Conservation (phyloP, 2,329 filamentous ascomycete genomes). For the Lasiodiplodia citricola region DNA sequence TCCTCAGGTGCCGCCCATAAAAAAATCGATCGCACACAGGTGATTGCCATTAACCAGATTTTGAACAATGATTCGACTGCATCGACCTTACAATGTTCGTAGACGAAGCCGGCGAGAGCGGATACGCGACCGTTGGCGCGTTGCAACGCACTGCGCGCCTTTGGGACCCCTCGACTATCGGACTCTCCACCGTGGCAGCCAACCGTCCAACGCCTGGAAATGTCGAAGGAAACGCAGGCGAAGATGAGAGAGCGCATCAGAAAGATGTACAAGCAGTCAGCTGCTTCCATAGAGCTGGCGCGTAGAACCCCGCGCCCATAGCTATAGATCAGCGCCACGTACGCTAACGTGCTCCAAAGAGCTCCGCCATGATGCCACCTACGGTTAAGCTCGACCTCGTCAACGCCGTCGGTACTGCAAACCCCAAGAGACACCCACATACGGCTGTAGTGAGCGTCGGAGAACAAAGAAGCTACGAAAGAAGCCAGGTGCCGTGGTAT, state of each 20-base stretch:
- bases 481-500: not conserved
- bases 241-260: no score
- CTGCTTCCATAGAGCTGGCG: not conserved
- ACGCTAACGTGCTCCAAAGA: not conserved
- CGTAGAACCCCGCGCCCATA: not conserved
- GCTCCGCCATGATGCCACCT: not conserved
- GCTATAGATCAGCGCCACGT: not conserved
- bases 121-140: not conserved
- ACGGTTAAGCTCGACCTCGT: not conserved
- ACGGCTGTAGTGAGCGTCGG: not conserved
- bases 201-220: no score
- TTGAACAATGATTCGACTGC: not conserved
- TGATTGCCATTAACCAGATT: not conserved
- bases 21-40: not conserved
- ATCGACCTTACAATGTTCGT: not conserved
- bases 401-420: no score
- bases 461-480: not conserved
- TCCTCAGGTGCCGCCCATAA: not conserved
- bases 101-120: not conserved
- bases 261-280: no score
- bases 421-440: no score
- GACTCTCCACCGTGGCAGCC: not conserved
- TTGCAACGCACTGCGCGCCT: not conserved
- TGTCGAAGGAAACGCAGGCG: no score
- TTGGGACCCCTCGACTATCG: not conserved